Conservation (phyloP, 140 eudicot genomes). For the Anethum foeniculum region DNA sequence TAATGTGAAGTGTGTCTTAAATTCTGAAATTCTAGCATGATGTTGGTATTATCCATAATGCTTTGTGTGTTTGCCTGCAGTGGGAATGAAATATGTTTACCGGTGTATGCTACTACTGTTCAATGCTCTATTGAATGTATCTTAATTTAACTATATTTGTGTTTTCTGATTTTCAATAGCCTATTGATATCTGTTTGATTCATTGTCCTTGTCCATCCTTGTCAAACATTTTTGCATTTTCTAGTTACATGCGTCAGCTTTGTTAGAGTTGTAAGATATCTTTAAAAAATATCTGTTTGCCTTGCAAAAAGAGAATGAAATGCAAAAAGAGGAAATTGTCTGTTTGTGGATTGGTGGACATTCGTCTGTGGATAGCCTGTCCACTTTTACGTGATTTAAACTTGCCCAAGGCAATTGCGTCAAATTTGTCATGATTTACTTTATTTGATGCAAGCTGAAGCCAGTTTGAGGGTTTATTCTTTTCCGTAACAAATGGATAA, state of each 20-base stretch:
- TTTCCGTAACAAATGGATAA: background rate
- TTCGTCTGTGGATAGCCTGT: background rate
- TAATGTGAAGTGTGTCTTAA: constrained; percentile 1
- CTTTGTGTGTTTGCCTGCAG: background rate
- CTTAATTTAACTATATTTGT: background rate
- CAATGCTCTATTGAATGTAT: background rate
- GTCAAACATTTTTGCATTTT: background rate
- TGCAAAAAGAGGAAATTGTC: background rate
- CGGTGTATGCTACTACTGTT: background rate
- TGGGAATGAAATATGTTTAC: background rate
- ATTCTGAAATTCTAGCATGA: background rate
- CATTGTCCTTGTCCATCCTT: background rate
- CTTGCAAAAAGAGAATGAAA: background rate
- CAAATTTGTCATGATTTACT: background rate
- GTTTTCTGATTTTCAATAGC: background rate
- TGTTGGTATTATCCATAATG: background rate
- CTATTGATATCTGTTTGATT: background rate
- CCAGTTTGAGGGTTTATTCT: background rate
- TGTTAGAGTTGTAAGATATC: background rate
- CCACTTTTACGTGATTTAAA: background rate
- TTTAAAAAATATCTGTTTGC: background rate
- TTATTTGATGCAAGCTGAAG: background rate
- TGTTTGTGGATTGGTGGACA: background rate
- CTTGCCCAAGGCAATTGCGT: background rate
- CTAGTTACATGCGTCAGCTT: background rate